These are phyloP conservation scores for Salix udensis DNA, from an alignment of 345 rosid species.

Conservation along the genomic window DNA sequence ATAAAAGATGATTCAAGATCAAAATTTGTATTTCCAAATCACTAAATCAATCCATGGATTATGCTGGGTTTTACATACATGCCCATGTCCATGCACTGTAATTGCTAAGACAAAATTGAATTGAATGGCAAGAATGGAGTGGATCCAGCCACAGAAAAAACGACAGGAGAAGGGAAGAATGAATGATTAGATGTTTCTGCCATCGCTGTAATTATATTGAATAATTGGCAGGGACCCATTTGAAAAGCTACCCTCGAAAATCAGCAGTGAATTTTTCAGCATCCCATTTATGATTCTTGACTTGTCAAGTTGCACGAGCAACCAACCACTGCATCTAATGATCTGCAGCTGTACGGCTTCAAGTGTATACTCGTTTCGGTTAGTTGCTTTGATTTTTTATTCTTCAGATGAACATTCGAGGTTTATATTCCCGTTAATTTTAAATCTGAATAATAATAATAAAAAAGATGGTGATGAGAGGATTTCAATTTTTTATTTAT, in stretches of 20 bases:
- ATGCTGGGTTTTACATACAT: too few relatives aligned
- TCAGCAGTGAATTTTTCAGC: not conserved
- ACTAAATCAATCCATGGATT: too few relatives aligned
- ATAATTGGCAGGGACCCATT: slow-evolving; percentile 12
- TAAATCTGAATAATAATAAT: too few relatives aligned
- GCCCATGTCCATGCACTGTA: too few relatives aligned
- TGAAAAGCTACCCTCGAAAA: slow-evolving; percentile 2
- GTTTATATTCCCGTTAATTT: too few relatives aligned
- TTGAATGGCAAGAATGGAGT: not conserved
- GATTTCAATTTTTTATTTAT: too few relatives aligned
- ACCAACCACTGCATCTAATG: slow-evolving; percentile 13
- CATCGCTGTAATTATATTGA: not conserved
- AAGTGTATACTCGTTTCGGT: not conserved
- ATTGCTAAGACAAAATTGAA: too few relatives aligned
- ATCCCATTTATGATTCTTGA: slow-evolving; percentile 6
- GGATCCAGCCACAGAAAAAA: not conserved
- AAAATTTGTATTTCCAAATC: too few relatives aligned
- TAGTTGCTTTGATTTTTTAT: too few relatives aligned
- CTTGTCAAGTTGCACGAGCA: slow-evolving; percentile 30
- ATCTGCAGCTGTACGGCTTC: slow-evolving; percentile 17
- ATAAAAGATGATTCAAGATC: too few relatives aligned
- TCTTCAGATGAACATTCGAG: too few relatives aligned
- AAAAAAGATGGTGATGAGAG: too few relatives aligned
- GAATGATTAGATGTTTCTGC: slow-evolving; percentile 20
- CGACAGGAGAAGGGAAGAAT: slow-evolving; percentile 2